Evolutionary conservation across 495 filamentous ascomycete species (phyloP).

Genomic region (Hapsidospora chrysogenum): DNA sequence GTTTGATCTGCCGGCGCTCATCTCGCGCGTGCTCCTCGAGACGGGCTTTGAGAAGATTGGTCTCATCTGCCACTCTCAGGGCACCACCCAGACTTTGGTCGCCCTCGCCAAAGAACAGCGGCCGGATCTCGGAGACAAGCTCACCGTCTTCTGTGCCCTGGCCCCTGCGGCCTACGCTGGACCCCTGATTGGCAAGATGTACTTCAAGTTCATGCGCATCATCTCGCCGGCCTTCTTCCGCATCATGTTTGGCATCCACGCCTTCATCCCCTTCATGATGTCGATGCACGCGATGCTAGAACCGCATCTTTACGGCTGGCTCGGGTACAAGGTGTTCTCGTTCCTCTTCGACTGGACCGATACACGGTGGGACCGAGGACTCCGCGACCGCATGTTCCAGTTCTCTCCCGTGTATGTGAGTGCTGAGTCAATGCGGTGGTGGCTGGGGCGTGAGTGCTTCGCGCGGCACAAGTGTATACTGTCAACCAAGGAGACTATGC

Average conservation of each 20-base stretch:
- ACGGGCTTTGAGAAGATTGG: conserved; percentile 75
- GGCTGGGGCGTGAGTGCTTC: conserved; percentile 84
- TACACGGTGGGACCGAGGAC: conserved; percentile 62
- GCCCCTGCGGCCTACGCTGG: conserved; percentile 89
- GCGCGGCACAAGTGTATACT: conserved; percentile 85
- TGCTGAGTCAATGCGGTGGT: conserved; percentile 89
- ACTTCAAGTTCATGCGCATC: conserved; percentile 81
- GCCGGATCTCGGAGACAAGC: conserved; percentile 67
- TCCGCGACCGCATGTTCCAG: conserved; percentile 75
- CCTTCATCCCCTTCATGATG: conserved; percentile 95
- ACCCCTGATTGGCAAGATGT: conserved; percentile 67
- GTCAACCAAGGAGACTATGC: conserved; percentile 51
- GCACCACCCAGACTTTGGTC: conserved; percentile 79
- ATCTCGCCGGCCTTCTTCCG: conserved; percentile 65
- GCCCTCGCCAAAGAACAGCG: conserved; percentile 85
- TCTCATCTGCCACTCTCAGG: conserved; percentile 78
- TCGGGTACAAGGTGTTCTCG: conserved; percentile 81
- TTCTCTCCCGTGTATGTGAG: conserved; percentile 85
- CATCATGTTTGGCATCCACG: conserved; percentile 78
- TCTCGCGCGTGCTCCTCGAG: conserved; percentile 64
- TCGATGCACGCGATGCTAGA: conserved; percentile 52
- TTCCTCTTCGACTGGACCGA: conserved; percentile 90
- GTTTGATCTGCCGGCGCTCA: conserved; percentile 77
- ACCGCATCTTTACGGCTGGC: conserved; percentile 54
- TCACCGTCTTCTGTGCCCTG: conserved; percentile 85